phyloP scores from a whole-genome alignment of 345 rosid species.

The Microthlaspi erraticum region DNA sequence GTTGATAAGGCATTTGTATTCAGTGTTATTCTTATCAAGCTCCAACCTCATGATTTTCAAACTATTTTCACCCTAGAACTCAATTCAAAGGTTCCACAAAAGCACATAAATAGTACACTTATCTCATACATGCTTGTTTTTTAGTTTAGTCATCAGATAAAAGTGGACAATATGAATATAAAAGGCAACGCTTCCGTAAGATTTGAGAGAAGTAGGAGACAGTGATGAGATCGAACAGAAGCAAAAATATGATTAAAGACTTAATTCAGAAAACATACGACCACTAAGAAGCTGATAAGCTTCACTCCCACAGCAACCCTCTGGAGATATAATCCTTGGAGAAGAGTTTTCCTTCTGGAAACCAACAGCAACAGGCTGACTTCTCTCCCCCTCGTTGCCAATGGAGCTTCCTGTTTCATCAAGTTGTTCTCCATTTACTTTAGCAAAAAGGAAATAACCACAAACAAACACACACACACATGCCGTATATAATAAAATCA shows the following conservation, averaged over 20 bases:
- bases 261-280: conserved; percentile 54
- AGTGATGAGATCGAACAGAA: neutral
- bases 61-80: too few species aligned
- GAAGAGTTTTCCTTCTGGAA: conserved; percentile 43
- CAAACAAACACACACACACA: neutral
- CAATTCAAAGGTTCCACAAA: too few species aligned
- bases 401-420: conserved; percentile 52
- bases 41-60: too few species aligned
- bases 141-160: too few species aligned
- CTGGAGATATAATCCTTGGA: conserved; percentile 49
- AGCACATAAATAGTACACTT: too few species aligned
- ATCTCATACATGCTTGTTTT: too few species aligned
- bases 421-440: conserved; percentile 50
- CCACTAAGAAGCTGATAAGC: conserved; percentile 64
- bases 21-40: neutral
- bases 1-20: neutral
- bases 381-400: conserved; percentile 63
- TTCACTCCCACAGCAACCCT: conserved; percentile 68
- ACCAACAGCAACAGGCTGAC: conserved; percentile 46
- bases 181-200: too few species aligned
- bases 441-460: conserved; percentile 6
- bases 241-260: neutral
- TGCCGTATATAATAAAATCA: neutral
- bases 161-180: too few species aligned
- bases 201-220: neutral